These are phyloP conservation scores for Alternaria incomplexa DNA, from an alignment of 2,329 filamentous ascomycete genomes.

Conservation along the genomic window DNA sequence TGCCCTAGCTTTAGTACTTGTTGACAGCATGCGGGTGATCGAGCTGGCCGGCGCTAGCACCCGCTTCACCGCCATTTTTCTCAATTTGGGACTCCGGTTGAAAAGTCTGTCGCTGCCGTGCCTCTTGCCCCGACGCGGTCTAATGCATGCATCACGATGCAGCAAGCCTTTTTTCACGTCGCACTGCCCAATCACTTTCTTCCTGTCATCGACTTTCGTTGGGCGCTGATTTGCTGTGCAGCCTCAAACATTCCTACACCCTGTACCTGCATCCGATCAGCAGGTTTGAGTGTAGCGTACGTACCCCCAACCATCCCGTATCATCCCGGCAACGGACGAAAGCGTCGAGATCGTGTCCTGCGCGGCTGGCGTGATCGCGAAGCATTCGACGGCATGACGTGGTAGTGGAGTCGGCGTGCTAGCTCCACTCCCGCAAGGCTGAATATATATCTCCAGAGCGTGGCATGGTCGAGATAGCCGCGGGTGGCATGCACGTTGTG, in stretches of 20 bases:
- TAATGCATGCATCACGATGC: conserved; percentile 5
- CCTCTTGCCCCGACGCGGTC: conserved; percentile 1
- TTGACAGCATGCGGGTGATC: conserved; percentile 13
- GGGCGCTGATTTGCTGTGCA: conserved; percentile 10
- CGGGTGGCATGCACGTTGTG: neutral
- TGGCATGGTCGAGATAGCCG: neutral
- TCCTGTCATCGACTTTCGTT: neutral
- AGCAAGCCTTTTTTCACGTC: neutral
- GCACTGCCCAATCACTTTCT: conserved; percentile 3
- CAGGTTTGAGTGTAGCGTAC: conserved; percentile 6
- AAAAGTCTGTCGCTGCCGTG: conserved; percentile 15
- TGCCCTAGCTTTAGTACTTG: conserved; percentile 22
- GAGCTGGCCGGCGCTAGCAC: conserved; percentile 14
- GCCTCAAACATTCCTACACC: neutral
- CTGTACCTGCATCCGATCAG: conserved; percentile 16
- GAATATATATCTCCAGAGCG: conserved; percentile 2
- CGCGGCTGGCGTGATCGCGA: conserved; percentile 12
- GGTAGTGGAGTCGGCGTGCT: neutral
- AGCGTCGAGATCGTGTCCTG: conserved; percentile 21
- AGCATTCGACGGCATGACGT: conserved; percentile 9
- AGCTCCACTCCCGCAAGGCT: conserved; percentile 8
- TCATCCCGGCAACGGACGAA: conserved; percentile 22
- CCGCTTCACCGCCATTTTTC: conserved; percentile 23
- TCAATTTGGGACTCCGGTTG: neutral
- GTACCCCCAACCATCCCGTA: conserved; percentile 10